Evolutionary conservation across 176 grass and related monocot genomes (phyloP).

Genomic region (Neostapfia colusana): DNA sequence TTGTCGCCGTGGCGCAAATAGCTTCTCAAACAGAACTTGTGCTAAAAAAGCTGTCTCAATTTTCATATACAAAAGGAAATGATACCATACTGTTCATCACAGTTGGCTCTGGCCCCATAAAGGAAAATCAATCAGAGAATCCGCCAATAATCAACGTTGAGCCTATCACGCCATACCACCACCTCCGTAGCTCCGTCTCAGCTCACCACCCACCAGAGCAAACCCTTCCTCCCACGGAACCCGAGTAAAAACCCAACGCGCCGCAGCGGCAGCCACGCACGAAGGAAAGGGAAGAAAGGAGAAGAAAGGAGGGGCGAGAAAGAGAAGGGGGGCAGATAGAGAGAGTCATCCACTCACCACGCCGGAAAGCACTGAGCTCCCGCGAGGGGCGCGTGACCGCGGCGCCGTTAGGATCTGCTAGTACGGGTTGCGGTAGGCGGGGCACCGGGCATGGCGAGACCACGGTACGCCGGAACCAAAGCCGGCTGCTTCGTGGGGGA

Average conservation of each 20-base stretch:
- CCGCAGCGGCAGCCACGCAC: neutral
- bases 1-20: too few relatives aligned
- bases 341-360: constrained; percentile 43
- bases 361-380: constrained; percentile 37
- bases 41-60: neutral
- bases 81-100: constrained; percentile 12
- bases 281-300: neutral
- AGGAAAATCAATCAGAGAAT: constrained; percentile 6
- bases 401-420: constrained; percentile 46
- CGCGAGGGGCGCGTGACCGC: constrained; percentile 26
- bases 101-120: neutral
- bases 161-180: neutral
- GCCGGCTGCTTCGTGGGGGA: constrained; percentile 31
- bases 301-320: neutral
- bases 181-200: neutral
- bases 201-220: constrained; percentile 11
- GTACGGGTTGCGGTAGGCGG: constrained; percentile 43
- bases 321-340: neutral
- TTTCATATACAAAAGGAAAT: neutral
- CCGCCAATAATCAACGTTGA: constrained; percentile 18
- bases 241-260: constrained; percentile 24
- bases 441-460: constrained; percentile 74
- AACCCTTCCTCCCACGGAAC: constrained; percentile 25
- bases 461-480: constrained; percentile 36
- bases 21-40: too few relatives aligned